Percentiles rank a stretch among this genome's conserved stretches.
Evolutionary conservation across 352 stramenopile genomes (phyloP).

Genomic region (Globisporangium ultimum): DNA sequence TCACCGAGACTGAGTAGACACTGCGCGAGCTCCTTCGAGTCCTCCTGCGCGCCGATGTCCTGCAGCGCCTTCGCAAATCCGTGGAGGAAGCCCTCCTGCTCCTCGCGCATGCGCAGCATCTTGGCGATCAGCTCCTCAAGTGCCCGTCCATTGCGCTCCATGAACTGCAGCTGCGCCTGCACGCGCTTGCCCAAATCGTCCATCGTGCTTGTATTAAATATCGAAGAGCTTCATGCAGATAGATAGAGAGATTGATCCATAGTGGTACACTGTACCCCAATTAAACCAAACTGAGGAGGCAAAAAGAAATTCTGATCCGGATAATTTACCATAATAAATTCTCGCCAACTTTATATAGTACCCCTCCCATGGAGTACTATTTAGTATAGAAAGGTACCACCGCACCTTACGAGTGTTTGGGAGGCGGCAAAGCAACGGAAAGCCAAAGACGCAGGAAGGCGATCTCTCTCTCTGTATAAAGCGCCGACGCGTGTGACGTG

Average conservation of each 20-base stretch:
- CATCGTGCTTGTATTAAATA: slow-evolving; percentile 15
- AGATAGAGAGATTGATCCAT: not conserved
- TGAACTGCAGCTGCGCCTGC: slow-evolving; percentile 69
- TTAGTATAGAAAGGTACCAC: not conserved
- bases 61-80: slow-evolving; percentile 54
- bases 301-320: too few relatives aligned
- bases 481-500: too few relatives aligned
- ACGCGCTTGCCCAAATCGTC: slow-evolving; percentile 42
- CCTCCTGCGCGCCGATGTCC: slow-evolving; percentile 65
- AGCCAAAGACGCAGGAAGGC: not conserved
- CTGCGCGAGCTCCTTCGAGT: slow-evolving; percentile 34
- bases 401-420: not conserved
- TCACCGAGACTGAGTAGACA: slow-evolving; percentile 50
- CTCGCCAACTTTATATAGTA: too few relatives aligned
- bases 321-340: too few relatives aligned
- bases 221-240: not conserved
- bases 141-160: slow-evolving; percentile 73
- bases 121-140: slow-evolving; percentile 71
- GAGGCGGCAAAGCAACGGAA: slow-evolving; percentile 4
- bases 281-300: too few relatives aligned
- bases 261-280: too few relatives aligned
- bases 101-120: slow-evolving; percentile 62
- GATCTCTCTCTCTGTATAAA: not conserved
- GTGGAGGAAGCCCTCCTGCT: slow-evolving; percentile 59
- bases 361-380: not conserved